Percentiles rank a stretch among this genome's conserved stretches.
Evolutionary conservation across 371 early-diverging fungal genomes (phyloP).

Genomic region (Rhizopus arrhizus): DNA sequence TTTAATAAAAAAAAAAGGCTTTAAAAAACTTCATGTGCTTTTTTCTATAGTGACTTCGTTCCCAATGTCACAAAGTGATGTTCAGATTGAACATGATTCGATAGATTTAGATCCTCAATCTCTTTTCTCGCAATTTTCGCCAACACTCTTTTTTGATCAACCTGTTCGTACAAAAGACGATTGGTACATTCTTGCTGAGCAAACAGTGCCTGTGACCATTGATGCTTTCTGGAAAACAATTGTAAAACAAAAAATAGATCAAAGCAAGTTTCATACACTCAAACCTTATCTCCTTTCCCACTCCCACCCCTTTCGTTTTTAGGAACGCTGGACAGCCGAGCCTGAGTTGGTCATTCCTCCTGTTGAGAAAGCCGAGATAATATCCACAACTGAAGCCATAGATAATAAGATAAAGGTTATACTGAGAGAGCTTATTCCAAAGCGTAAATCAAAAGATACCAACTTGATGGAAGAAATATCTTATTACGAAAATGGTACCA

Average conservation of each 20-base stretch:
- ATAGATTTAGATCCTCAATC: slow-evolving; percentile 24
- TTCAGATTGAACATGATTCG: neutral
- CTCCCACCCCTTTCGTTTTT: neutral
- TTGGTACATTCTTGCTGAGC: slow-evolving; percentile 43
- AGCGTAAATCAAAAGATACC: slow-evolving; percentile 63
- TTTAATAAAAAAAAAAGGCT: neutral
- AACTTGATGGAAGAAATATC: slow-evolving; percentile 45
- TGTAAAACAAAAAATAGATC: slow-evolving; percentile 23
- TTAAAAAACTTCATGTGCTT: neutral
- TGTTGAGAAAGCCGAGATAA: slow-evolving; percentile 58
- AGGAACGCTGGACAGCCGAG: slow-evolving; percentile 70
- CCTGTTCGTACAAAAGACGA: slow-evolving; percentile 9
- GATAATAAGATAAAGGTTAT: slow-evolving; percentile 20
- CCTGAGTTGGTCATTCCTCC: slow-evolving; percentile 75
- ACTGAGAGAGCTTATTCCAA: slow-evolving; percentile 60
- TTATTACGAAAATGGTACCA: slow-evolving; percentile 34
- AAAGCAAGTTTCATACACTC: neutral
- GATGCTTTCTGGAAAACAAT: slow-evolving; percentile 48
- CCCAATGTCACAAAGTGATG: neutral
- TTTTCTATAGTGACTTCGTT: slow-evolving; percentile 10
- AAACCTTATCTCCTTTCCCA: too few relatives aligned
- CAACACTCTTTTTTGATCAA: slow-evolving; percentile 32
- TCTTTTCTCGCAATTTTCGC: slow-evolving; percentile 41
- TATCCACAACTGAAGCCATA: slow-evolving; percentile 13
- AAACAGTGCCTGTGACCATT: slow-evolving; percentile 31